Evolutionary conservation across 164 flowering plant genomes (phyloP).

Genomic region (Chimonanthus praecox): DNA sequence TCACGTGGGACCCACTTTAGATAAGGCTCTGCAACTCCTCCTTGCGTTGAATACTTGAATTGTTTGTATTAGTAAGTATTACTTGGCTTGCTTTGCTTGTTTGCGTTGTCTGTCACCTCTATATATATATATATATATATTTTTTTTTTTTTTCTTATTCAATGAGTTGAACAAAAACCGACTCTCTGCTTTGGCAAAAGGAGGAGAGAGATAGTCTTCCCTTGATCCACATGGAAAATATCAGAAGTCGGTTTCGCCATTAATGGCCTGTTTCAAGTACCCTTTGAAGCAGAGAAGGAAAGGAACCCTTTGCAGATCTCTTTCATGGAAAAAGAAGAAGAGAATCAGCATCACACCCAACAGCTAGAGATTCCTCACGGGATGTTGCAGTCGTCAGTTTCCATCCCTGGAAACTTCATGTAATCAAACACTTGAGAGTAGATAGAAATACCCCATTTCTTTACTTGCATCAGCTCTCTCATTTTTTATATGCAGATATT

Average conservation of each 20-base stretch:
- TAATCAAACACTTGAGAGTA: slow-evolving; percentile 22
- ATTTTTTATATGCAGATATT: too few species aligned
- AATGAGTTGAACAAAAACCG: slow-evolving; percentile 21
- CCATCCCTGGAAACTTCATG: slow-evolving; percentile 54
- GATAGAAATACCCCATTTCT: background rate
- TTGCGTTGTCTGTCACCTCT: too few species aligned
- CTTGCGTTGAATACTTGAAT: too few species aligned
- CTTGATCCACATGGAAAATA: slow-evolving; percentile 16
- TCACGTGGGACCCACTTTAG: too few species aligned
- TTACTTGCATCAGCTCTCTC: background rate
- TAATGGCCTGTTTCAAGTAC: slow-evolving; percentile 31
- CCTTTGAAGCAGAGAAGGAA: slow-evolving; percentile 14
- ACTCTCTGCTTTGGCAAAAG: slow-evolving; percentile 14
- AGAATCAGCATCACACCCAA: slow-evolving; percentile 16
- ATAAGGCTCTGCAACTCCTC: too few species aligned
- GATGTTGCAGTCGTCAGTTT: slow-evolving; percentile 54
- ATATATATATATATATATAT: too few species aligned
- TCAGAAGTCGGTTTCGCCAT: slow-evolving; percentile 28
- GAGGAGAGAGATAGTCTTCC: slow-evolving; percentile 4
- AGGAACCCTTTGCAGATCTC: slow-evolving; percentile 1
- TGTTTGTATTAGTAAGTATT: too few species aligned
- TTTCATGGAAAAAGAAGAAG: slow-evolving; percentile 39
- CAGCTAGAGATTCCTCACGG: slow-evolving; percentile 42
- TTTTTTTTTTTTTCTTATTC: background rate
- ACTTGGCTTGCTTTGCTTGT: too few species aligned